Base-by-base conservation (phyloP, 2,329 filamentous ascomycete genomes). In the Sphaerulina populicola region DNA sequence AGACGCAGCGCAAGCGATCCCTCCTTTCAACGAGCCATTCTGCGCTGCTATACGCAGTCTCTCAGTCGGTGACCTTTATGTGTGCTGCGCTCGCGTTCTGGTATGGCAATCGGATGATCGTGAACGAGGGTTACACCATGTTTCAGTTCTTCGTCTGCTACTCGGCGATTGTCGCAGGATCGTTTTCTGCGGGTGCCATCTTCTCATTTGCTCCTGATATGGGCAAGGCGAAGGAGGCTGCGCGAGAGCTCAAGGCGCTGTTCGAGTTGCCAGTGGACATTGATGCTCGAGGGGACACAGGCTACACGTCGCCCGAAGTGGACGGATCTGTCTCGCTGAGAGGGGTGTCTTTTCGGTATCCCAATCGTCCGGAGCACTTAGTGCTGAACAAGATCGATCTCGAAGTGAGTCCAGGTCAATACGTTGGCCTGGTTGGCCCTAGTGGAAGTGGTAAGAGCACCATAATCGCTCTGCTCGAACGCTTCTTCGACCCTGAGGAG, bases 141-240 rank as follows among this genome's bases (percentile, higher is more conserved):
- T 77, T 84, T 11, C 69, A 79, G 44, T 89, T 88, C 69, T 81
- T 89, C 64, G 84, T 86, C 60, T 82, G 89, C 6, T 73, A 88
- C 4, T 75, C 85, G 4, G 76, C 84, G 3, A 77, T 90, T 59
- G 75, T 90, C 1, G 80, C 88, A 31, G 83, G 81, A 50, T 84
- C 86, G 0, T 82, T 86, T 64, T 73, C 84, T 5, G 86, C 83
- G 74, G 82, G 84, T 9, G 81, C 86, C 60, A 80, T 88, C 67
- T 88, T 89, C 63, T 80, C 80, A 21, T 76, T 89, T 1, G 84
- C 84, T 0, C 85, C 85, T 0, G 85, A 90, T 56, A 75, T 89
- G 12, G 80, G 82, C 1, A 77, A 79, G 40, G 85, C 85, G 0
- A 77, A 76, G 29, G 72, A 74, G 1, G 81, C 85, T 2, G 78